phyloP scores from a whole-genome alignment of 1,139 yeast genomes.

The Candida pseudoviswanathii region DNA sequence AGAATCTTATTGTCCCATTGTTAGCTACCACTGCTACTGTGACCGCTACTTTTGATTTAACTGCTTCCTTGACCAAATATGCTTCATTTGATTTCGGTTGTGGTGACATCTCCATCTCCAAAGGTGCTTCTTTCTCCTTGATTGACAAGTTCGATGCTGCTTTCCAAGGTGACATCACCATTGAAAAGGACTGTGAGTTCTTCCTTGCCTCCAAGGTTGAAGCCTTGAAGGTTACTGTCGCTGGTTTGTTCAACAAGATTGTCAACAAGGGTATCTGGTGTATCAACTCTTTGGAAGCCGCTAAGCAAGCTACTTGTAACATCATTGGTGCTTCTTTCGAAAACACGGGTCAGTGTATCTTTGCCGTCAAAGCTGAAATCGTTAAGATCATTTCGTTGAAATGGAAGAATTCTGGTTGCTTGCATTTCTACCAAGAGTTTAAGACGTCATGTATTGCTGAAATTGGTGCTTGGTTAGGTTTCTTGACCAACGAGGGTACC shows the following conservation, averaged over 20 bases:
- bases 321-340: conserved; percentile 5
- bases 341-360: conserved; percentile 5
- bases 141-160: conserved; percentile 1
- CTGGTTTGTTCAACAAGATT: conserved; percentile 1
- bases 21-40: conserved; percentile 4
- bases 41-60: conserved; percentile 2
- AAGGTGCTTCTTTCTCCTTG: conserved; percentile 7
- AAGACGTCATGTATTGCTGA: conserved; percentile 3
- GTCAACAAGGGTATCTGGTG: conserved; percentile 6
- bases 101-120: conserved; percentile 7
- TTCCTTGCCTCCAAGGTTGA: conserved; percentile 5
- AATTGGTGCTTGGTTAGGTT: conserved; percentile 1
- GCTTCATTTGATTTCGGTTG: conserved; percentile 5
- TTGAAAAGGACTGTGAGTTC: conserved; percentile 5
- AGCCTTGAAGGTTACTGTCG: conserved; percentile 4
- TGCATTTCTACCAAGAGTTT: conserved; percentile 5
- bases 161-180: conserved; percentile 5
- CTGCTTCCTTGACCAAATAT: conserved; percentile 5
- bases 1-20: conserved; percentile 5
- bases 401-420: conserved; percentile 1
- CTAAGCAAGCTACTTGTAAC: conserved; percentile 2
- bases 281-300: conserved; percentile 1
- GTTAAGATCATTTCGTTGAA: background rate
- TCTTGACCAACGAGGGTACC: conserved; percentile 3
- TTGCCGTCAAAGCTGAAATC: background rate